phyloP scores from a whole-genome alignment of 139 green algal species.

The Volvox reticuliferus region DNA sequence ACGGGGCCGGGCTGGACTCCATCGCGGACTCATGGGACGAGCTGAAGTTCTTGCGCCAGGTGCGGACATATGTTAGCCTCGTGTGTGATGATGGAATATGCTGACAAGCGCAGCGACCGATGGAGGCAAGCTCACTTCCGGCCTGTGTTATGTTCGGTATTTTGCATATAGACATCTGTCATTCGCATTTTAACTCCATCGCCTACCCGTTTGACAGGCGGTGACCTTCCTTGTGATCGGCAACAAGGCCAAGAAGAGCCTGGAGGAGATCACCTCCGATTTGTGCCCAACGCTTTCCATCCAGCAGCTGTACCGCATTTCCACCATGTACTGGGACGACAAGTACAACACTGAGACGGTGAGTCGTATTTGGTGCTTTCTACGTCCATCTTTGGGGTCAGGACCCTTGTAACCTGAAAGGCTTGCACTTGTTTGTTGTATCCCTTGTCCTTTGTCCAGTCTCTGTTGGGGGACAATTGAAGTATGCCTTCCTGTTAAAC shows the following conservation, averaged over 20 bases:
- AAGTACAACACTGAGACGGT: slow-evolving; percentile 98
- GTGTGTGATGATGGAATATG: too few relatives aligned
- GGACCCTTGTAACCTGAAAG: not conserved
- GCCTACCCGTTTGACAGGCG: slow-evolving; percentile 66
- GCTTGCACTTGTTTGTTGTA: not conserved
- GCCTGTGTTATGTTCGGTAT: too few relatives aligned
- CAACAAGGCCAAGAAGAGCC: slow-evolving; percentile 97
- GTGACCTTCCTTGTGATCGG: slow-evolving; percentile 98
- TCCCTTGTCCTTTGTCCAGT: too few relatives aligned
- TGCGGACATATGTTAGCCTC: not conserved
- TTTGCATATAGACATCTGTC: too few relatives aligned
- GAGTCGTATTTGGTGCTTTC: not conserved
- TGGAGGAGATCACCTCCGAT: slow-evolving; percentile 97
- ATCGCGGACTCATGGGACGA: slow-evolving; percentile 94
- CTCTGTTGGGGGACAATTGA: not conserved
- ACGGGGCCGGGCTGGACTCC: slow-evolving; percentile 78
- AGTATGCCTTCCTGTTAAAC: not conserved
- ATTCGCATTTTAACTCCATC: too few relatives aligned
- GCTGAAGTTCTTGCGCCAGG: slow-evolving; percentile 94
- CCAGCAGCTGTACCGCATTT: slow-evolving; percentile 99
- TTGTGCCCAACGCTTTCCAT: slow-evolving; percentile 95
- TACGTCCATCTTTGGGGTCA: not conserved
- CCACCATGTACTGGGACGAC: slow-evolving; percentile 99
- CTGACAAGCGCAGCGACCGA: too few relatives aligned
- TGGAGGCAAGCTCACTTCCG: too few relatives aligned